Conservation (phyloP, 257 asterid species). For the Primulina huaijiensis region DNA sequence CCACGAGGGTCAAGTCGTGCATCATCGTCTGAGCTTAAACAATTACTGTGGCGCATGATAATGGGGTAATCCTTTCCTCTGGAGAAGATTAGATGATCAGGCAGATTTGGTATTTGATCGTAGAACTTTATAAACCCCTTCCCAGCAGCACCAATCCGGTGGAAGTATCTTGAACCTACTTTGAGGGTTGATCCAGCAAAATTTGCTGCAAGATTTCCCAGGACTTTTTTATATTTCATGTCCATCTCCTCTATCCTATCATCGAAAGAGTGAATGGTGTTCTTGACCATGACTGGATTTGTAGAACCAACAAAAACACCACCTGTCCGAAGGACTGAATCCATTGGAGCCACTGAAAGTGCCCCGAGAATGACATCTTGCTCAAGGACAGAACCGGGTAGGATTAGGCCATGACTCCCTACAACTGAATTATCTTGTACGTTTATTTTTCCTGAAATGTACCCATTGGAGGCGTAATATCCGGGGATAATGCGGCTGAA, state of each 20-base stretch:
- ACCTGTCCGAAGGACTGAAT: slow-evolving; percentile 37
- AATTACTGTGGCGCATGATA: slow-evolving; percentile 58
- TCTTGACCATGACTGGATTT: slow-evolving; percentile 57
- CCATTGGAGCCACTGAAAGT: slow-evolving; percentile 55
- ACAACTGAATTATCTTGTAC: slow-evolving; percentile 52
- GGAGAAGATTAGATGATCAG: slow-evolving; percentile 48
- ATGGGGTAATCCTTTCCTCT: slow-evolving; percentile 40
- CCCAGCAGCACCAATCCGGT: slow-evolving; percentile 56
- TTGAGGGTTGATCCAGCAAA: slow-evolving; percentile 57
- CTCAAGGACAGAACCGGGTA: slow-evolving; percentile 62
- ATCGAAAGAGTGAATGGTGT: slow-evolving; percentile 36
- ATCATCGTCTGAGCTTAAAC: slow-evolving; percentile 68
- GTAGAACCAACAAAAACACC: slow-evolving; percentile 64
- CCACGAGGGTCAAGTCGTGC: slow-evolving; percentile 68
- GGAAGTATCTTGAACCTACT: slow-evolving; percentile 53
- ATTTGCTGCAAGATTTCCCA: slow-evolving; percentile 61
- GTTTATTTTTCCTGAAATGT: slow-evolving; percentile 29
- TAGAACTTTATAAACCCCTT: slow-evolving; percentile 45
- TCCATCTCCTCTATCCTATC: slow-evolving; percentile 71
- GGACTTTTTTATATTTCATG: slow-evolving; percentile 45
- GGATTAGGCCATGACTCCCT: slow-evolving; percentile 57
- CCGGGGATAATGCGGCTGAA: slow-evolving; percentile 49
- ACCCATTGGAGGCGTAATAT: slow-evolving; percentile 42
- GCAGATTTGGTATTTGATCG: slow-evolving; percentile 39
- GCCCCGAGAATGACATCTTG: slow-evolving; percentile 67